Base-by-base conservation (phyloP, 2,329 filamentous ascomycete genomes). In the Hypocrella siamensis region DNA sequence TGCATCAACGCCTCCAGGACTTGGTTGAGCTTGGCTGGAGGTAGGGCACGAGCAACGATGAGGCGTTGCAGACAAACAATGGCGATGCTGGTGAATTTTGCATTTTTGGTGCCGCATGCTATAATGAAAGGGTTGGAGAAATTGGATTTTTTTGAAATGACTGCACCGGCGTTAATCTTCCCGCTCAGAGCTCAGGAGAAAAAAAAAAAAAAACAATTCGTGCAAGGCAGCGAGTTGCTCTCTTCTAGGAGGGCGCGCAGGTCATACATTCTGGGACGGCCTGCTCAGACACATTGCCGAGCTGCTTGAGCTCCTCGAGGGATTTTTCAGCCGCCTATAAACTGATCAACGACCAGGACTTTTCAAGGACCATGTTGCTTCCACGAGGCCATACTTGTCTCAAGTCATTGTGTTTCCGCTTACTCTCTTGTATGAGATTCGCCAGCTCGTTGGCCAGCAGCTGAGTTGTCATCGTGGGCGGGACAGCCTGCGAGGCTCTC, bases 121-220 rank as follows among this genome's bases (percentile, higher is more conserved):
- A 96, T 77, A 40, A 98, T 71, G 49, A 98, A 96, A 2, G 90
- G 90, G 42, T 88, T 85, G 37, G 88, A 77, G 56, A 98, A 96
- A 48, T 79, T 76, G 35, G 79, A 67, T 42, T 76, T 77, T 46
- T 84, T 76, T 33, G 78, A 74, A 38, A 98, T 71, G 57, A 94
- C 90, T 93, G 37, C 18, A n/a, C 8, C 8, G n/a, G 26, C 11
- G 32, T 17, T 26, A n/a, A n/a, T n/a, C n/a, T n/a, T n/a, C n/a
- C n/a, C n/a, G n/a, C n/a, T n/a, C n/a, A n/a, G n/a, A n/a, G n/a
- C n/a, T n/a, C n/a, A n/a, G n/a, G n/a, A n/a, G n/a, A n/a, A n/a
- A n/a, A n/a, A n/a, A n/a, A n/a, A n/a, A n/a, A n/a, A n/a, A n/a
- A n/a, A n/a, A n/a, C n/a, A 26, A 4, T 10, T 48, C 41, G 42